Evolutionary conservation across 1,139 yeast species (phyloP), one percentile per base, ranked within the genome.

Genomic region (Suhomyces maxii): DNA sequence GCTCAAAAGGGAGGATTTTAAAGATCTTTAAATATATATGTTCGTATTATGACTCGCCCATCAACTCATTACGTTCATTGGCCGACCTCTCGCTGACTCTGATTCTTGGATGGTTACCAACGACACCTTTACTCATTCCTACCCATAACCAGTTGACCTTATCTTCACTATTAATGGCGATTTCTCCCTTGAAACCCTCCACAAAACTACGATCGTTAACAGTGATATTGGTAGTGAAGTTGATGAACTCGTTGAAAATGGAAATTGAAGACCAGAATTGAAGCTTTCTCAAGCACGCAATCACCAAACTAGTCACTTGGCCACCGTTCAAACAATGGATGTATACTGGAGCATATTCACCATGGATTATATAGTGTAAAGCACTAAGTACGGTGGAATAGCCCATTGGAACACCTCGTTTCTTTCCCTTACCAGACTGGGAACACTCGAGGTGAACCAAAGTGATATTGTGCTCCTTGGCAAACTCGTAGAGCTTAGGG

Each of bases 211-310:
- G 73, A 59, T 91, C 98, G 51, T 88, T 87, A 26, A 88, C 81
- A 36, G 90, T 90, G 39, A 89, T 83, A 44, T 83, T 84, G n/a
- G 88, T 83, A 7, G 91, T 80, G 62, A 81, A 90, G 51, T 84
- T 82, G 40, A 87, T 76, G 58, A 88, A 91, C 64, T 93, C 99
- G 54, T 86, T 89, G 56, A 87, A 83, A 12, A 93, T 89, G 0
- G 97, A 84, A 7, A 90, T 89, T 13, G 89, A 80, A 8, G 95
- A 85, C 99, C 99, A 93, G 57, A 86, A 83, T 36, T 89, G 88
- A 33, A 88, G 69, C 58, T 88, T 88, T 31, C 99, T 70, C 37
- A 90, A 70, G 61, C 97, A 89, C 7, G 97, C 97, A 34, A 91
- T 79, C 3, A 89, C 81, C 42, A 93, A 71, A 32, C 95, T 82